Evolutionary conservation across 345 rosid species (phyloP).

Genomic region (Zanthoxylum bungeanum): DNA sequence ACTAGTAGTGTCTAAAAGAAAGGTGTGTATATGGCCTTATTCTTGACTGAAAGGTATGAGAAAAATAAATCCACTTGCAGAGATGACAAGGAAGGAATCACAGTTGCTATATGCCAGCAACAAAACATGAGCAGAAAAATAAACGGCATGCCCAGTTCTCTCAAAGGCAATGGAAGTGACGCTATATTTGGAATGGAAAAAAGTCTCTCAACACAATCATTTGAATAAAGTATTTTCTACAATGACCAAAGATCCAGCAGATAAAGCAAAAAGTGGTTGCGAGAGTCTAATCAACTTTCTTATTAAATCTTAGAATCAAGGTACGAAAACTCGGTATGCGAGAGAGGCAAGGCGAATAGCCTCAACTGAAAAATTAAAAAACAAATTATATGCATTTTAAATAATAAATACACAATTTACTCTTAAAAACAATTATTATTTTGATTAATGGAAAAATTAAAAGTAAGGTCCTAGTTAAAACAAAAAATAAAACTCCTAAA

Average conservation of each 20-base stretch:
- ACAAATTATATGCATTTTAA: no score
- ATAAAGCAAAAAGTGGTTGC: neutral
- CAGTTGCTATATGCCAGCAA: slow-evolving; percentile 5
- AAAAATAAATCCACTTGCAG: neutral
- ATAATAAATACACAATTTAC: no score
- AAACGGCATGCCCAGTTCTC: slow-evolving; percentile 11
- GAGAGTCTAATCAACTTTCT: neutral
- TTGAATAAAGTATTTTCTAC: neutral
- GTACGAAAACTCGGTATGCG: no score
- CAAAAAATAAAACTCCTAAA: no score
- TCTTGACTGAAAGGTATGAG: neutral
- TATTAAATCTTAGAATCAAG: neutral
- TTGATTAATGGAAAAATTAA: no score
- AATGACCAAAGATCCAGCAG: neutral
- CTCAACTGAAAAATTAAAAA: no score
- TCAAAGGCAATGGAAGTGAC: slow-evolving; percentile 2
- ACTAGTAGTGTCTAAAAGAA: neutral
- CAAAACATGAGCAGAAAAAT: slow-evolving; percentile 5
- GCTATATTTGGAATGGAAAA: neutral
- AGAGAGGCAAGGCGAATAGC: no score
- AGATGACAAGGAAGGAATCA: neutral
- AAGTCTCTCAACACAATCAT: neutral
- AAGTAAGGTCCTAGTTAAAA: no score
- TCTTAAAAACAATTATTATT: no score
- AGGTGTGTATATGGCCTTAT: neutral